phyloP scores from a whole-genome alignment of 805 yeast species.

The Cyberlindnera subsufficiens region DNA sequence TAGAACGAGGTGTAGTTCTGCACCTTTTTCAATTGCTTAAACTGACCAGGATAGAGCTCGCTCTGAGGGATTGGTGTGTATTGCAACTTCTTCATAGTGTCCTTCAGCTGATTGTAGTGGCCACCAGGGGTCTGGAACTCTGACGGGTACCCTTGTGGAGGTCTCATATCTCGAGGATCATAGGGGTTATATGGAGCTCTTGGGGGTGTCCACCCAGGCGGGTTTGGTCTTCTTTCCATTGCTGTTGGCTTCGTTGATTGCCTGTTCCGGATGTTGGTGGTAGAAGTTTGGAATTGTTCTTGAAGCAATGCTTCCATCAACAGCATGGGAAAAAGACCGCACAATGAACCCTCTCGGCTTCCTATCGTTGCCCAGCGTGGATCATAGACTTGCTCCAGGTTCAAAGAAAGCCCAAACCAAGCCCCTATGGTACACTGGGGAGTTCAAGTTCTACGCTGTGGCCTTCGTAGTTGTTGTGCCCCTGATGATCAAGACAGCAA shows the following conservation, averaged over 20 bases:
- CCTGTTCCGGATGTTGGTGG: neutral
- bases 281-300: neutral
- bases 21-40: conserved; percentile 59
- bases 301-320: neutral
- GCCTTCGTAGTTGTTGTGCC: conserved; percentile 72
- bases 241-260: too few species aligned
- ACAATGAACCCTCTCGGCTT: conserved; percentile 6
- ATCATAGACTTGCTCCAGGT: conserved; percentile 29
- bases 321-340: too few species aligned
- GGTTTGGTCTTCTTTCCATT: conserved; percentile 59
- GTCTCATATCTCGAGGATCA: conserved; percentile 70
- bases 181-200: conserved; percentile 59
- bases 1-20: conserved; percentile 48
- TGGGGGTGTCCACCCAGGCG: conserved; percentile 77
- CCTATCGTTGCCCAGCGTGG: conserved; percentile 36
- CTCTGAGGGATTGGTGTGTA: conserved; percentile 77
- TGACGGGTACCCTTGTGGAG: conserved; percentile 82
- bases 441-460: conserved; percentile 63
- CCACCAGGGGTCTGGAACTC: conserved; percentile 67
- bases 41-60: conserved; percentile 72
- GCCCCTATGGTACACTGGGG: conserved; percentile 71
- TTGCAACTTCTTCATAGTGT: conserved; percentile 66
- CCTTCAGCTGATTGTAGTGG: conserved; percentile 61
- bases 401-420: conserved; percentile 6
- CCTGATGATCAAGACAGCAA: conserved; percentile 72